phyloP scores from a whole-genome alignment of 2,329 filamentous ascomycete species.

The Fusarium sp. region DNA sequence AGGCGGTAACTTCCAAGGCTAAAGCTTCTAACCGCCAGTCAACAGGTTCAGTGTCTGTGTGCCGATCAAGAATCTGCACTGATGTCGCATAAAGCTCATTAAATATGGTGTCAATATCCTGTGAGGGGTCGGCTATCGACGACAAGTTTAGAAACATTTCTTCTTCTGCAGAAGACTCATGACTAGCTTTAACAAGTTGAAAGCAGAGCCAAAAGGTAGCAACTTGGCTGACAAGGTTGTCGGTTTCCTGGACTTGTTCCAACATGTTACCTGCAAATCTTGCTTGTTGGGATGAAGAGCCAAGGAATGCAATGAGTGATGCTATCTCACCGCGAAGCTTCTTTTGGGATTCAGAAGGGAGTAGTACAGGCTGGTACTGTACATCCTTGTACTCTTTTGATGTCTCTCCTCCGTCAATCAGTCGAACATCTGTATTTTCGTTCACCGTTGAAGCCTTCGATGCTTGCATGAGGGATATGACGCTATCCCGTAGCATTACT shows the following conservation, averaged over 20 bases:
- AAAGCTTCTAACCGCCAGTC: slow-evolving; percentile 84
- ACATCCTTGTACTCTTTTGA: slow-evolving; percentile 21
- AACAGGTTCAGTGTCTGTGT: slow-evolving; percentile 60
- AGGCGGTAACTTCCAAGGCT: slow-evolving; percentile 82
- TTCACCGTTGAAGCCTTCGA: slow-evolving; percentile 33
- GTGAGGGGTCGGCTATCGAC: slow-evolving; percentile 52
- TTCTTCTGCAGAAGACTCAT: slow-evolving; percentile 65
- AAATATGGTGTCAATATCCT: slow-evolving; percentile 62
- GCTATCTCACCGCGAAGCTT: slow-evolving; percentile 69
- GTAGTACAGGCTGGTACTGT: slow-evolving; percentile 70
- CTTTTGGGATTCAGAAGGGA: slow-evolving; percentile 75
- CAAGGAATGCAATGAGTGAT: slow-evolving; percentile 68
- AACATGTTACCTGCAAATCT: slow-evolving; percentile 75
- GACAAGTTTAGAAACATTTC: slow-evolving; percentile 74
- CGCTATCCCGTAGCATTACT: slow-evolving; percentile 79
- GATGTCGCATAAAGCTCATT: slow-evolving; percentile 79
- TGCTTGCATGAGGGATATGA: slow-evolving; percentile 59
- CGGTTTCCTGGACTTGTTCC: slow-evolving; percentile 68
- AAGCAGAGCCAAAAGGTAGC: slow-evolving; percentile 86
- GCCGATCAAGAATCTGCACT: slow-evolving; percentile 69
- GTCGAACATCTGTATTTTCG: slow-evolving; percentile 44
- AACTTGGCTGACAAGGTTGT: slow-evolving; percentile 68
- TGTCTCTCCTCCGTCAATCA: slow-evolving; percentile 44
- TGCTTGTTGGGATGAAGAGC: slow-evolving; percentile 69
- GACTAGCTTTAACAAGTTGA: slow-evolving; percentile 73